Evolutionary conservation across 331 rosid genomes (phyloP).

Genomic region (Stylosanthes scabra): DNA sequence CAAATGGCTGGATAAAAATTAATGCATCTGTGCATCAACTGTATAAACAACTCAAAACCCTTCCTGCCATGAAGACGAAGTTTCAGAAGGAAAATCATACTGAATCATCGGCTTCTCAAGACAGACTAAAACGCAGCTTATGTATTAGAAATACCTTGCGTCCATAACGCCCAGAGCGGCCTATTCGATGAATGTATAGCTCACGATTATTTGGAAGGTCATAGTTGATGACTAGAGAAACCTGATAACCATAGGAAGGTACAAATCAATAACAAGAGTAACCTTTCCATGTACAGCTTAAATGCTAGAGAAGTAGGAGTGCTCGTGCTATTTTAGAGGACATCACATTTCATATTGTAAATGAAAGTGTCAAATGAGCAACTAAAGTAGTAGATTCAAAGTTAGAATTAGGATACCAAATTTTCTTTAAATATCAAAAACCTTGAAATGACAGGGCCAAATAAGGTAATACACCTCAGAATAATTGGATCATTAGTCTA

Average conservation of each 20-base stretch:
- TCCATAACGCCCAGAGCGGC: conserved; percentile 98
- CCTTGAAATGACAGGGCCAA: not conserved
- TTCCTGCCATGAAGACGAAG: not conserved
- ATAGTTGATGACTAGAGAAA: conserved; percentile 51
- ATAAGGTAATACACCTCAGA: not conserved
- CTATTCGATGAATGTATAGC: conserved; percentile 94
- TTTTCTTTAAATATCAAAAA: not conserved
- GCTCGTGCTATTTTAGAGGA: not conserved
- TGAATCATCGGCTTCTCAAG: not conserved
- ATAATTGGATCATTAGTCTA: not conserved
- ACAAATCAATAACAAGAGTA: conserved; percentile 10
- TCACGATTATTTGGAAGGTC: conserved; percentile 99
- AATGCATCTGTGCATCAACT: not conserved
- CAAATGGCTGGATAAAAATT: not conserved
- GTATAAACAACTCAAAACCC: not conserved
- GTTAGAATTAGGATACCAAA: conserved; percentile 1
- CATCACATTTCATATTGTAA: not conserved
- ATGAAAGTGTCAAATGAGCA: not conserved
- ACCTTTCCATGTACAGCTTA: not conserved
- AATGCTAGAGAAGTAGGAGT: not conserved
- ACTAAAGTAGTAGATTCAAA: not conserved
- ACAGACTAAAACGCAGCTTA: not conserved
- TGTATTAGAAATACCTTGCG: conserved; percentile 71
- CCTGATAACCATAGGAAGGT: conserved; percentile 23
- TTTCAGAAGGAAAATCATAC: not conserved